Evolutionary conservation across 768 basidiomycete species (phyloP).

Genomic region (Tulasnella sp.): DNA sequence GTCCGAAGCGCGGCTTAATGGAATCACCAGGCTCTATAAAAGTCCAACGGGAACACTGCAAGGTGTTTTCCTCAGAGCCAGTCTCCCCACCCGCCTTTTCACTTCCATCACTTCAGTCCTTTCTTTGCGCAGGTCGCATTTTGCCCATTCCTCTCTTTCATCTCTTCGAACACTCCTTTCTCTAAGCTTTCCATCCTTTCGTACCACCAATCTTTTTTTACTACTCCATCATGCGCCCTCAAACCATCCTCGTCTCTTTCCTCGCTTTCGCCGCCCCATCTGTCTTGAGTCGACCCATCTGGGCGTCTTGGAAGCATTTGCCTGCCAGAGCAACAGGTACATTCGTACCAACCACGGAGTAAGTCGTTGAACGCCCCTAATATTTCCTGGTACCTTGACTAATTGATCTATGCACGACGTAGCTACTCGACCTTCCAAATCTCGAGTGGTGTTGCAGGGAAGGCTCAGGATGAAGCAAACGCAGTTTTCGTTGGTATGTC

Average conservation of each 20-base stretch:
- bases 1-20: not conserved
- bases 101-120: not conserved
- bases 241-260: not conserved
- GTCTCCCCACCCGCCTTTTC: not conserved
- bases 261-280: not conserved
- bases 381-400: not conserved
- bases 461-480: constrained; percentile 33
- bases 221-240: not conserved
- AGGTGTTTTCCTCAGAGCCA: not conserved
- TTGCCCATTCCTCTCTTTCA: not conserved
- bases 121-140: constrained; percentile 2
- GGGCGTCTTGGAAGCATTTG: not conserved
- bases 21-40: not conserved
- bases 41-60: not conserved
- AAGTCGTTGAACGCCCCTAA: not conserved
- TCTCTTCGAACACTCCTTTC: no score
- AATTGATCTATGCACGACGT: not conserved
- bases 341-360: not conserved
- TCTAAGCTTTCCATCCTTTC: not conserved
- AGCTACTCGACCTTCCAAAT: constrained; percentile 40
- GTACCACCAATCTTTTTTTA: not conserved
- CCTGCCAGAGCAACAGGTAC: not conserved
- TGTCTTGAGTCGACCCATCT: not conserved
- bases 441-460: constrained; percentile 34
- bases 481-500: constrained; percentile 35